Base-by-base conservation (phyloP, 164 flowering plant species). In the Magnolia changhungtana region DNA sequence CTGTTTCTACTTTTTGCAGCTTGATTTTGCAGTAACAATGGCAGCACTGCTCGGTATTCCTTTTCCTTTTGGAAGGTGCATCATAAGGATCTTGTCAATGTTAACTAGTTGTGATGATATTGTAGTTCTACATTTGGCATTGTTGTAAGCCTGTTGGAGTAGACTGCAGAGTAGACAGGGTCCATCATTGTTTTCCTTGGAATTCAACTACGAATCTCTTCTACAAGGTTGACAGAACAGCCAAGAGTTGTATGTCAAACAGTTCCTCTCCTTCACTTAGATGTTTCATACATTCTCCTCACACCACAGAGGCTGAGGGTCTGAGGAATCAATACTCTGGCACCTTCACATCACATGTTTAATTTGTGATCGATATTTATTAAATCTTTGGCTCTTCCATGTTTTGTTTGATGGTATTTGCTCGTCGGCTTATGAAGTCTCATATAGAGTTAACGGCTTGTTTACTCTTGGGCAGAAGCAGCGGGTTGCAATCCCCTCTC, bases 41-140 rank as follows among this genome's bases (percentile, higher is more conserved):
- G 87, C 97, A 71, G 92, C 99, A 1, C 77, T 96, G 85, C 91
- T 96, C 82, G 99, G 94, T 21, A 72, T 96, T 78, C 97, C 98
- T 23, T 92, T 92, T 88, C 98, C 99, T 77, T 96, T 87, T 82
- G 99, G 99, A 93, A 96, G 99, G 99, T 96, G 89, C 84, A 78
- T 85, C 81, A 85, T 87, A 90, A 89, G 87, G 88, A 85, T 85
- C 75, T 69, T 71, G 9, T 76, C 58, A 70, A 65, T 18, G 0
- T 49, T 63, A 63, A 13, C 16, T 31, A 31, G 50, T 68, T 16
- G 50, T 14, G 50, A 68, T 31, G 29, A 16, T 2, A 23, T 65
- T 65, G 5, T 63, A 63, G 21, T 66, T 24, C 21, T 66, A 11
- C 31, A 10, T 66, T 66, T 66, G 69, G 3, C 69, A 66, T 21